Evolutionary conservation across 805 yeast genomes (phyloP), one percentile per base, ranked within the genome.

Genomic region (Schwanniomyces vanrijiae): DNA sequence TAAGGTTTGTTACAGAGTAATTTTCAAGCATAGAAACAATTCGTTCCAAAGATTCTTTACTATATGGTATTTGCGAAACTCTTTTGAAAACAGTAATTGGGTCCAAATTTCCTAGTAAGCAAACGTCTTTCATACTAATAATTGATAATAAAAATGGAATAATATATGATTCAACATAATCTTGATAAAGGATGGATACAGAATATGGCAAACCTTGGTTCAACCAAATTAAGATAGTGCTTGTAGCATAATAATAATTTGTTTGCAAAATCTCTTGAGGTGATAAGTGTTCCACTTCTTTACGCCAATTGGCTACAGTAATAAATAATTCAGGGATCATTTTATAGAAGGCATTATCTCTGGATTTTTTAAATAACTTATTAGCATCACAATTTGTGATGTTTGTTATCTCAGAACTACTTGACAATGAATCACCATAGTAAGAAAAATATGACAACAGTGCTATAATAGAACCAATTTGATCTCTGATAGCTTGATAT

Each of bases 41-140:
- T 2, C 44, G 33, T 7, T 55, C 64, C 19, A 70, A 50, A 24
- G 58, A 47, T 1, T 46, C 43, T 1, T 46, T 25, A 16, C 52
- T 58, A 46, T 54, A 71, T 1, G 72, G 69, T 20, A 71, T 64
- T 49, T 73, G 77, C 0, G 77, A 85, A 49, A 58, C 83, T 55
- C 48, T 62, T 56, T 47, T 74, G 55, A 54, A 80, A 44, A 55
- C 80, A 53, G 48, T 56, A 1, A 78, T 72, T 0, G 92, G 87
- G 34, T 75, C 74, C 9, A 87, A 64, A 26, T 76, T 77, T 0
- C 85, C 84, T 47, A 87, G 64, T 53, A 86, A 88, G 54, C 95
- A 87, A 11, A 88, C 88, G 51, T 92, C 97, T 49, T 88, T 83
- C 72, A 87, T 77, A 39, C 75, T 77, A 43, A 83, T 80, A 40